Conservation (phyloP, 164 flowering plant genomes). For the Tinospora cordifolia region DNA sequence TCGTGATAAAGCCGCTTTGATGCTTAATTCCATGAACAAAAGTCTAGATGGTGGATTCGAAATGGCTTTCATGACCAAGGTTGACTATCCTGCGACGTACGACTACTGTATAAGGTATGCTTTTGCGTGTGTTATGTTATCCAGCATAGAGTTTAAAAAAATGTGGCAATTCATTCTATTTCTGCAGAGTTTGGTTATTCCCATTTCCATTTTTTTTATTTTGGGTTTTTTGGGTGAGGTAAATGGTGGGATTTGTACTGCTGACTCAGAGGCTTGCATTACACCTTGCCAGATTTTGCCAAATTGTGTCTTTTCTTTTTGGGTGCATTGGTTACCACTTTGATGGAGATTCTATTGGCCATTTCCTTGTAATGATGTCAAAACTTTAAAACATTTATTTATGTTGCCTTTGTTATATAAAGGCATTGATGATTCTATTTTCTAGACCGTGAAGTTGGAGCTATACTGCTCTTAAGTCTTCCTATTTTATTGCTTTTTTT, state of each 20-base stretch:
- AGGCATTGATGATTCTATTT: background rate
- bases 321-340: background rate
- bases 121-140: background rate
- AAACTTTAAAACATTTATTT: background rate
- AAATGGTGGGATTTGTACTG: too few species aligned
- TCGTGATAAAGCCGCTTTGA: conserved; percentile 62
- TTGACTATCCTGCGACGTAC: conserved; percentile 72
- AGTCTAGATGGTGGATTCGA: conserved; percentile 70
- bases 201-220: background rate
- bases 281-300: too few species aligned
- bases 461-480: background rate
- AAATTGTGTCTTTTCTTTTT: background rate
- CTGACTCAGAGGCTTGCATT: too few species aligned
- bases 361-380: background rate
- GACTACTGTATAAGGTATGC: conserved; percentile 70
- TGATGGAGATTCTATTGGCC: background rate
- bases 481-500: background rate
- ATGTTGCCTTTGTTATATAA: too few species aligned
- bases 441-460: background rate
- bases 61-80: conserved; percentile 61
- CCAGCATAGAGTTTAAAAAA: too few species aligned
- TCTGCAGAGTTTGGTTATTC: background rate
- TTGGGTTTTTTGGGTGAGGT: too few species aligned
- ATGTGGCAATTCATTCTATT: background rate
- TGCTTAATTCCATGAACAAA: conserved; percentile 52